Conservation (phyloP, 208 protist species). For the Leishmania lainsoni region DNA sequence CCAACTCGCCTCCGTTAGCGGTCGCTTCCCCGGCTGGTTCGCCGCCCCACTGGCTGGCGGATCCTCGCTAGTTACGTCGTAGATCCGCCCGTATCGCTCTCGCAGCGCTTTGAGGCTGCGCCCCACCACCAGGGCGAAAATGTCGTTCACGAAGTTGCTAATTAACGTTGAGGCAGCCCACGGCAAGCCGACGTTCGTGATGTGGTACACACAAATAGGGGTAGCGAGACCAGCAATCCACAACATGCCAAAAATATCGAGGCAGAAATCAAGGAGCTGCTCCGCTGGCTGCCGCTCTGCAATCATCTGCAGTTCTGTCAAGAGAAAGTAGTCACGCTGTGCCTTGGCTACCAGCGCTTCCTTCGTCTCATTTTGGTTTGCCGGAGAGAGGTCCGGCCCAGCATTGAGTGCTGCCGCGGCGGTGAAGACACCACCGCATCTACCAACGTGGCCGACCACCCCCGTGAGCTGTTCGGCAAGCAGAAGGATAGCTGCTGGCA, state of each 20-base stretch:
- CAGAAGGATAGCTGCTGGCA: constrained; percentile 13
- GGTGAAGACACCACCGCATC: not conserved
- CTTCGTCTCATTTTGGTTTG: constrained; percentile 6
- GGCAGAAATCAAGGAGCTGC: constrained; percentile 77
- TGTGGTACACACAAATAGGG: constrained; percentile 61
- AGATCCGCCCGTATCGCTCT: constrained; percentile 28
- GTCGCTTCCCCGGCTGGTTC: constrained; percentile 10
- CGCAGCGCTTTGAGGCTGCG: constrained; percentile 30
- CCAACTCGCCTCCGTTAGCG: constrained; percentile 18
- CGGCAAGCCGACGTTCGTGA: constrained; percentile 50
- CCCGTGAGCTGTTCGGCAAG: not conserved
- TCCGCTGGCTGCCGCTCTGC: constrained; percentile 65
- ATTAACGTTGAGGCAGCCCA: constrained; percentile 60
- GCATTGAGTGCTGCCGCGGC: not conserved
- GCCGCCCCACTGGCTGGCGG: not conserved
- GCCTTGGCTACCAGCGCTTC: constrained; percentile 26
- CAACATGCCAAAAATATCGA: constrained; percentile 86
- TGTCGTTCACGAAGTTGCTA: constrained; percentile 85
- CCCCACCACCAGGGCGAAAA: constrained; percentile 72
- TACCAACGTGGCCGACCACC: not conserved
- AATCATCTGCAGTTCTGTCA: constrained; percentile 57
- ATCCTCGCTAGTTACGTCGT: constrained; percentile 27
- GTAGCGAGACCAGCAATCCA: constrained; percentile 68
- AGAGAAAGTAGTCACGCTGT: constrained; percentile 57
- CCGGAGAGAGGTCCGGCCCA: constrained; percentile 5